Evolutionary conservation across 1,139 yeast genomes (phyloP).

Genomic region (Hyphopichia fennica): DNA sequence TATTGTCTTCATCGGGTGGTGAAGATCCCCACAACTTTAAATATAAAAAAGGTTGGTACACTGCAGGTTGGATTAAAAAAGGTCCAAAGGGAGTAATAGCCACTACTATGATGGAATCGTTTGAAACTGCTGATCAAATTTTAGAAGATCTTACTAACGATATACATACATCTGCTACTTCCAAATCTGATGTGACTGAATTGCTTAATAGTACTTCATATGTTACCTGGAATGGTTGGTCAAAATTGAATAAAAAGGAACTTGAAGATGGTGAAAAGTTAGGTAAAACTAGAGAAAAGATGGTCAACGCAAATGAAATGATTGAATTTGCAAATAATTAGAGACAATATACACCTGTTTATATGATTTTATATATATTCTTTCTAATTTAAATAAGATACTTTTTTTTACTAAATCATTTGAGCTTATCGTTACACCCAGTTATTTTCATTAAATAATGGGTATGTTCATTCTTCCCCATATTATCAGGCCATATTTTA

Average conservation of each 20-base stretch:
- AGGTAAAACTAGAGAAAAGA: constrained; percentile 62
- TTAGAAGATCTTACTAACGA: constrained; percentile 49
- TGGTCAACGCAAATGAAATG: constrained; percentile 52
- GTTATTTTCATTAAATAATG: constrained; percentile 34
- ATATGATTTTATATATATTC: neutral
- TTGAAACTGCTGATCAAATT: constrained; percentile 69
- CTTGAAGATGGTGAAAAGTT: constrained; percentile 39
- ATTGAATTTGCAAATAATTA: constrained; percentile 24
- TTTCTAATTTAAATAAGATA: neutral
- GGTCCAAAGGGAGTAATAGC: constrained; percentile 94
- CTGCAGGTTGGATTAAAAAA: constrained; percentile 89
- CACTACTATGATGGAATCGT: constrained; percentile 83
- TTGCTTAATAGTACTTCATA: constrained; percentile 21
- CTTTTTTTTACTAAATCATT: too few relatives aligned
- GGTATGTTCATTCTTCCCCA: constrained; percentile 34
- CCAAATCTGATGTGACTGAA: constrained; percentile 9
- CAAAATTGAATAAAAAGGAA: constrained; percentile 56
- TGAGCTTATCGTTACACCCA: constrained; percentile 22
- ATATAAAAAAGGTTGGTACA: constrained; percentile 58
- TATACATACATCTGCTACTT: constrained; percentile 30
- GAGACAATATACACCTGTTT: neutral
- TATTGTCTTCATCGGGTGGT: constrained; percentile 24
- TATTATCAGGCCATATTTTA: constrained; percentile 22
- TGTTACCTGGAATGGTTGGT: constrained; percentile 77
- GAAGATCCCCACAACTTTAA: constrained; percentile 19